Conservation (phyloP, 2,329 filamentous ascomycete genomes). For the Orbilia blumenaviensis region DNA sequence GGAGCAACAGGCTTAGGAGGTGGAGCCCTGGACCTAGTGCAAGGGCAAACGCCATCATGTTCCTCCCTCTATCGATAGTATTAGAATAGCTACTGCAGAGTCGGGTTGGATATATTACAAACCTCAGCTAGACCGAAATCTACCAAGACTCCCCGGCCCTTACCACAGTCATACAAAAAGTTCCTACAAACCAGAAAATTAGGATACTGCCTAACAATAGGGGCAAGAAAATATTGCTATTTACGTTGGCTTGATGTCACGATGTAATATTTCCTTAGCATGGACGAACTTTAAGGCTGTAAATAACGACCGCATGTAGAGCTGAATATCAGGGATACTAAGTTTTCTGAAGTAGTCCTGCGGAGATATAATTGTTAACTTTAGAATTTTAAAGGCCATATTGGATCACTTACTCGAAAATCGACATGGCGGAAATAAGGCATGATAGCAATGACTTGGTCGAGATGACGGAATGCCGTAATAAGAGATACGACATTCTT, state of each 20-base stretch:
- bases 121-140: constrained; percentile 96
- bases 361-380: constrained; percentile 53
- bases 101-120: constrained; percentile 20
- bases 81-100: neutral
- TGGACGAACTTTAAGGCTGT: constrained; percentile 86
- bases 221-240: constrained; percentile 53
- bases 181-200: constrained; percentile 65
- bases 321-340: constrained; percentile 82
- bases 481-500: constrained; percentile 91
- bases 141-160: constrained; percentile 87
- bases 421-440: constrained; percentile 96
- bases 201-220: neutral
- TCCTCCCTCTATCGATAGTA: constrained; percentile 23
- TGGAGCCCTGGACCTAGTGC: neutral
- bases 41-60: constrained; percentile 42
- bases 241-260: constrained; percentile 92
- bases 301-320: constrained; percentile 90
- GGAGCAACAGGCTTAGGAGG: constrained; percentile 60
- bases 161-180: constrained; percentile 86
- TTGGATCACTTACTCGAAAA: constrained; percentile 69
- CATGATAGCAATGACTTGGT: constrained; percentile 93
- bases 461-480: constrained; percentile 92
- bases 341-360: constrained; percentile 87
- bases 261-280: constrained; percentile 82
- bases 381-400: neutral